Conservation (phyloP, 176 grass and related monocot species). For the Carex parvula region DNA sequence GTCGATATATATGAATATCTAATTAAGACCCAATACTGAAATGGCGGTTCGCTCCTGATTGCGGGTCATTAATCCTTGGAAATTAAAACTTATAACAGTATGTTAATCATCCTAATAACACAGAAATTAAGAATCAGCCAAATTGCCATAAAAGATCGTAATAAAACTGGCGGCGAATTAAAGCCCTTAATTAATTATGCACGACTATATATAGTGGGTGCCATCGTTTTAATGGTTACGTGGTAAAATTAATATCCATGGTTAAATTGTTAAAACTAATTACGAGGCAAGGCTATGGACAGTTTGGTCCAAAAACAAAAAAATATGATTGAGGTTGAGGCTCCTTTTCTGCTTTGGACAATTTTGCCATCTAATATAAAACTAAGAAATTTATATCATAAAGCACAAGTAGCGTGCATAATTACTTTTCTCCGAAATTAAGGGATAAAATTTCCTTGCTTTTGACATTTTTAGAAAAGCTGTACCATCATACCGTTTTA, state of each 20-base stretch:
- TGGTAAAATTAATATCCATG: not conserved
- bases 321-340: too few species aligned
- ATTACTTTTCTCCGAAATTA: too few species aligned
- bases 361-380: too few species aligned
- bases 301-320: not conserved
- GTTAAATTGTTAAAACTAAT: slow-evolving; percentile 4
- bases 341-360: too few species aligned
- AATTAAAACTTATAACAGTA: not conserved
- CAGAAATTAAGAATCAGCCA: not conserved
- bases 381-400: too few species aligned
- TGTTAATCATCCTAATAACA: not conserved
- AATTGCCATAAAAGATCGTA: not conserved
- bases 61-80: not conserved
- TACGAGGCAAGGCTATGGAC: not conserved
- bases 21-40: not conserved
- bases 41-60: not conserved
- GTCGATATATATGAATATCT: not conserved
- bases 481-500: too few species aligned
- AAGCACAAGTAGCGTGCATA: too few species aligned
- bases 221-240: not conserved
- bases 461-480: too few species aligned
- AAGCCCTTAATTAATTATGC: not conserved
- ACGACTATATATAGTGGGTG: not conserved
- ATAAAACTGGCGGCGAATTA: not conserved
- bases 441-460: too few species aligned